Base-by-base conservation (phyloP, 345 rosid species). In the Ricinus communis region DNA sequence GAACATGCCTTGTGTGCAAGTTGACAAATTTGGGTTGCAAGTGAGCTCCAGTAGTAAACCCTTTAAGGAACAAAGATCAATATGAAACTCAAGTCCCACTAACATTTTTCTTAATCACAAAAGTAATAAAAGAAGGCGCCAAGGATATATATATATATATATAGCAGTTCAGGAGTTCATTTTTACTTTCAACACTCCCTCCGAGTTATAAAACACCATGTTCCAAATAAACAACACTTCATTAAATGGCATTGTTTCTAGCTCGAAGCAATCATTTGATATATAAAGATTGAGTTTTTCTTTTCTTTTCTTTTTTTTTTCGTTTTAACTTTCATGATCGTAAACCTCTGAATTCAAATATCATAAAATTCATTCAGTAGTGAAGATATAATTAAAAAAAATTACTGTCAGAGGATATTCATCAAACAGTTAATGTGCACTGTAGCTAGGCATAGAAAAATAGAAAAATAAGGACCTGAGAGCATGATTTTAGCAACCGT, bases 11-110 rank as follows among this genome's bases (percentile, higher is more conserved):
- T 18, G 41, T 49, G 38, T 49, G 59, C 28, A 36, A 19, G 59
- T 58, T 47, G 27, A 49, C 66, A 58, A 47, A 57, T 66, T 73
- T 73, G 18, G 65, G 58, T 13, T 56, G 71, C 52, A 49, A 58
- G 46, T 66, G 21, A 55, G 57, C 65, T 21, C 70, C 65, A 50
- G 50, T 25, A 36, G 66, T 9, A 40, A 38, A 19, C 12, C 77
- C 77, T 73, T 41, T 19, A 13, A 59, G 0, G 16, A 66, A 14
- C 12, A 73, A 49, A 46, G 6, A 19, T n/a, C 59, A 66, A 19
- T n/a, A 22, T 6, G 61, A 43, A 45, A 16, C 5, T n/a, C 9
- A 70, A 46, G 19, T 22, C 58, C 38, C 51, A 13, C 18, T 19
- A 7, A 28, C 40, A 54, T 11, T 21, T 38, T 9, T 24, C 61